Base-by-base conservation (phyloP, 257 asterid species). In the Nicotiana attenuata region DNA sequence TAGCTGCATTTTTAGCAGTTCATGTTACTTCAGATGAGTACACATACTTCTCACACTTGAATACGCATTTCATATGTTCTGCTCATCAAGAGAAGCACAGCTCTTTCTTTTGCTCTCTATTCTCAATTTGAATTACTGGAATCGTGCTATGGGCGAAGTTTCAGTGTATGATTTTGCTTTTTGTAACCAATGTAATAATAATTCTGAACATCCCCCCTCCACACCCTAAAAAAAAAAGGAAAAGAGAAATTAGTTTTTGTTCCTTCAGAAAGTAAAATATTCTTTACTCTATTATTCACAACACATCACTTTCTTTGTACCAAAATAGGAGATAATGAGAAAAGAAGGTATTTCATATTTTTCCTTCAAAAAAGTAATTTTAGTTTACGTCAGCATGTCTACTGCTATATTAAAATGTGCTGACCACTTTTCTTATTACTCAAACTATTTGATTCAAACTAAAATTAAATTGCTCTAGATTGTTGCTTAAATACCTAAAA, bases 211-310 rank as follows among this genome's bases (percentile, higher is more conserved):
- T 3, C 65, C 28, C 65, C 31, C 11, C 16, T 6, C n/a, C 13
- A 8, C 29, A 13, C 11, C 11, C 11, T 10, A 33, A 33, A 19
- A 14, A n/a, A n/a, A 15, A 31, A 68, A 35, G 56, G 29, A 35
- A 68, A 68, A 35, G 55, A 38, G 77, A 38, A n/a, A 38, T 19
- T 68, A 68, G 55, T 19, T 68, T 68, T 68, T 35, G 29, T 67
- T 9, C 22, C 31, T 38, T 10, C 2, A 68, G 35, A 68, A 68
- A n/a, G 77, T 11, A 35, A 68, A 68, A 35, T 68, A 53, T 68
- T 68, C 77, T 29, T 68, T 68, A 68, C 35, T 68, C 76, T 67
- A 67, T 65, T 31, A 67, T n/a, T 35, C 77, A 53, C 10, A n/a
- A 35, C 4, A 5, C 55, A 17, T 33, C 5, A 68, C 77, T 19